Percentiles rank a stretch among this genome's conserved stretches.
These are phyloP conservation scores for Myriosclerotinia scirpicola DNA, from an alignment of 2,329 filamentous ascomycete species.

Conservation along the genomic window DNA sequence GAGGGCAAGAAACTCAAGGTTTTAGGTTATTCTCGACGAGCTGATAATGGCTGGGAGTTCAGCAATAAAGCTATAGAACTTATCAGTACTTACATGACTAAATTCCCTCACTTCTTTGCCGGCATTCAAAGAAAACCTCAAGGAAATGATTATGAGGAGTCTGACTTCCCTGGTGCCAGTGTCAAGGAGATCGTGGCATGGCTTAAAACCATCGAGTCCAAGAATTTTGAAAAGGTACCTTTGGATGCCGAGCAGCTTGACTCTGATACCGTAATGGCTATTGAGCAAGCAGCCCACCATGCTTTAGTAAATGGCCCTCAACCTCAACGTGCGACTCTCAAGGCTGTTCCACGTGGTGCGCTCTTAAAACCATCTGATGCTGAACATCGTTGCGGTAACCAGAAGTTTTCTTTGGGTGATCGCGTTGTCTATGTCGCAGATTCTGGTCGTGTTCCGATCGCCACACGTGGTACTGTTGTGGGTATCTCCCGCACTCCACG, in stretches of 20 bases:
- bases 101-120: conserved; percentile 93
- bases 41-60: conserved; percentile 90
- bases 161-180: conserved; percentile 77
- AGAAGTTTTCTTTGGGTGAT: conserved; percentile 81
- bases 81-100: conserved; percentile 84
- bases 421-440: conserved; percentile 90
- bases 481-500: conserved; percentile 87
- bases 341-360: conserved; percentile 79
- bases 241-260: conserved; percentile 96
- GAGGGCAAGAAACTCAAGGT: conserved; percentile 95
- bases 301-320: conserved; percentile 53
- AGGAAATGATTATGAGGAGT: conserved; percentile 79
- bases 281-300: conserved; percentile 74
- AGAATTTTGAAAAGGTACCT: conserved; percentile 92
- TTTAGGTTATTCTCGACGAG: conserved; percentile 88
- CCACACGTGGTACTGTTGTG: conserved; percentile 87
- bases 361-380: conserved; percentile 92
- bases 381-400: conserved; percentile 86
- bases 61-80: conserved; percentile 79
- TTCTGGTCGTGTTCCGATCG: conserved; percentile 92
- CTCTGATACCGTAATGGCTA: conserved; percentile 78
- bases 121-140: conserved; percentile 83
- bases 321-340: conserved; percentile 66
- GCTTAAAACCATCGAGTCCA: conserved; percentile 89
- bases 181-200: conserved; percentile 93